phyloP scores from a whole-genome alignment of 1,139 yeast genomes.

The Yamadazyma trypodendri region DNA sequence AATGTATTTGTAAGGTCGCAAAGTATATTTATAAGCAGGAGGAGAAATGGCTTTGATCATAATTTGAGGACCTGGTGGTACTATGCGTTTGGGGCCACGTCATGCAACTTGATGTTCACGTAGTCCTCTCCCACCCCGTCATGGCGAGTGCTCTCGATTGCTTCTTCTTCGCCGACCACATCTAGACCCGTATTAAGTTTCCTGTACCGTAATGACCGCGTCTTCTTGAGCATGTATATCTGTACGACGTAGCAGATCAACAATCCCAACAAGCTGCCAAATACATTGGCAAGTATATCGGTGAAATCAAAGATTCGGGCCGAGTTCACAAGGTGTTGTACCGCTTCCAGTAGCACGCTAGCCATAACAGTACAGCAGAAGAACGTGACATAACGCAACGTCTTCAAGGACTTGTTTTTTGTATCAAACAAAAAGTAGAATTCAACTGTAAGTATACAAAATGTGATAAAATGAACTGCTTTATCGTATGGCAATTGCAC shows the following conservation, averaged over 20 bases:
- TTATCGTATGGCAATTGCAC: conserved; percentile 52
- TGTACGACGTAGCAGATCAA: conserved; percentile 15
- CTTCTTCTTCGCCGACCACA: not conserved
- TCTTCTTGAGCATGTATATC: not conserved
- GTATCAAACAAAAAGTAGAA: conserved; percentile 57
- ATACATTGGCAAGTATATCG: conserved; percentile 47
- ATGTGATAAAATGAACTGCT: conserved; percentile 48
- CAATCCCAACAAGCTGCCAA: conserved; percentile 34
- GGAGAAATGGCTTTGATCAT: no score
- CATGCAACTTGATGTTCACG: not conserved
- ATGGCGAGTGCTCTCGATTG: no score
- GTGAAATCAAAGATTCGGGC: conserved; percentile 45
- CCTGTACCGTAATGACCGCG: conserved; percentile 1
- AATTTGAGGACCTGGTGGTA: no score
- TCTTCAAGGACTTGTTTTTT: conserved; percentile 30
- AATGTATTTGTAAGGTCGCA: no score
- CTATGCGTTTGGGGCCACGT: not conserved
- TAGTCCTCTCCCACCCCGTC: not conserved
- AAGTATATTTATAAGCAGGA: no score
- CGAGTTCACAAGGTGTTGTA: conserved; percentile 47
- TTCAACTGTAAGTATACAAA: conserved; percentile 48
- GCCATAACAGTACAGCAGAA: conserved; percentile 45
- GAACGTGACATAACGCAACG: conserved; percentile 41
- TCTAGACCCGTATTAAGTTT: not conserved
- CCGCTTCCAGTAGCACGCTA: conserved; percentile 52